phyloP scores from a whole-genome alignment of 2,329 filamentous ascomycete species.

The Metarhizium guizhouense region DNA sequence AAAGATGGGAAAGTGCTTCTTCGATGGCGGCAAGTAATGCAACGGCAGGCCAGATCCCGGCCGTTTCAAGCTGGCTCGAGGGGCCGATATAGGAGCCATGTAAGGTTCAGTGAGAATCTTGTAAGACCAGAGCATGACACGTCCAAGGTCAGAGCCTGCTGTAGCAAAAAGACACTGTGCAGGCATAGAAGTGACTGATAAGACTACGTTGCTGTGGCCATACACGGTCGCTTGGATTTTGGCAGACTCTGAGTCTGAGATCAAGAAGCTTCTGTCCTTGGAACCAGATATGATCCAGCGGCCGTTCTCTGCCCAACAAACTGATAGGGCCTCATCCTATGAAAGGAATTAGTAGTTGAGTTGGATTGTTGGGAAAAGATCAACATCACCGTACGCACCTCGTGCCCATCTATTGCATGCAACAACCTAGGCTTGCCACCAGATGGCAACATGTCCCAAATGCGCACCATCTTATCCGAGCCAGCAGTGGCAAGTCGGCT shows the following conservation, averaged over 20 bases:
- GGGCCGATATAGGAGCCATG: background rate
- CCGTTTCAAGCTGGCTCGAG: background rate
- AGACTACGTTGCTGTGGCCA: background rate
- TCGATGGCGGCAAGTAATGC: background rate
- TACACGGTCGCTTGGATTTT: background rate
- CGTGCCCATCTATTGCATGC: background rate
- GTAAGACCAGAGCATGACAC: background rate
- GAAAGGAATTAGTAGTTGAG: background rate
- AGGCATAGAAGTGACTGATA: background rate
- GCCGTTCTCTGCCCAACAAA: background rate
- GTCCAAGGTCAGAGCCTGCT: background rate
- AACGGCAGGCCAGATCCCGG: slow-evolving; percentile 21
- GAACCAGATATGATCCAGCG: background rate
- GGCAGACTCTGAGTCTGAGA: background rate
- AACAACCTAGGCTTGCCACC: background rate
- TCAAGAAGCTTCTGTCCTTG: background rate
- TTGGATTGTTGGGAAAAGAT: background rate
- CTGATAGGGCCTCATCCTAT: background rate
- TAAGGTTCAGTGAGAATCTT: background rate
- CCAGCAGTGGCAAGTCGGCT: background rate
- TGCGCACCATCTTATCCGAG: background rate
- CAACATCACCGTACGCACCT: background rate
- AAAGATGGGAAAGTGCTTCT: slow-evolving; percentile 13
- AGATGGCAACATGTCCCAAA: background rate
- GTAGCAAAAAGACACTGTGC: background rate